phyloP scores from a whole-genome alignment of 495 filamentous ascomycete genomes.

The Penicillium riverlandense region DNA sequence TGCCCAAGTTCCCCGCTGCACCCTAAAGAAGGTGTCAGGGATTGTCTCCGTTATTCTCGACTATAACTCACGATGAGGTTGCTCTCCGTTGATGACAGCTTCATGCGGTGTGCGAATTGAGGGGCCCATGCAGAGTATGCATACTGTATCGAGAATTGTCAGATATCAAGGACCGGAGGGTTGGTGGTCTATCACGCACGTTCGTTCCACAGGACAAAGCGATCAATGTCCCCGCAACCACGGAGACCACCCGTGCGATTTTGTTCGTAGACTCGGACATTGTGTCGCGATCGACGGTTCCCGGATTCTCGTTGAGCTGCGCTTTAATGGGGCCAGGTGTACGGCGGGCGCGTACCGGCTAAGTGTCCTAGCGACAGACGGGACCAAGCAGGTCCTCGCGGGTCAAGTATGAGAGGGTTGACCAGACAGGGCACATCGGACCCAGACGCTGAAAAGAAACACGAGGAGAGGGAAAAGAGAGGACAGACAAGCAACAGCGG shows the following conservation, averaged over 20 bases:
- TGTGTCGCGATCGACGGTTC: neutral
- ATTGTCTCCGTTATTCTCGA: too few relatives aligned
- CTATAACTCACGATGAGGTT: constrained; percentile 69
- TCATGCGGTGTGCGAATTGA: constrained; percentile 79
- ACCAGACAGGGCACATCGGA: constrained; percentile 9
- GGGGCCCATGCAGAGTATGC: constrained; percentile 98
- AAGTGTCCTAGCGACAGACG: constrained; percentile 2
- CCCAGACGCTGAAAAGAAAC: neutral
- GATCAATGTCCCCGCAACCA: constrained; percentile 77
- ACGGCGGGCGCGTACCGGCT: neutral
- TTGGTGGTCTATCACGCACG: constrained; percentile 41
- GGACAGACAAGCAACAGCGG: constrained; percentile 2
- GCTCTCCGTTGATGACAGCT: constrained; percentile 80
- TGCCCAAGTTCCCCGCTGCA: constrained; percentile 85
- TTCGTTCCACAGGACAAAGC: constrained; percentile 90
- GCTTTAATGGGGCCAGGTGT: too few relatives aligned
- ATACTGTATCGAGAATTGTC: constrained; percentile 53
- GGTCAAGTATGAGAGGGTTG: neutral
- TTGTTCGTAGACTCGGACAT: constrained; percentile 23
- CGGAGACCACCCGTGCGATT: constrained; percentile 58
- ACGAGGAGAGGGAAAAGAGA: neutral
- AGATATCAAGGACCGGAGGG: neutral
- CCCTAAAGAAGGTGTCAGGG: constrained; percentile 44
- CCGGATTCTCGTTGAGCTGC: neutral
- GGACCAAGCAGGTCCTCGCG: constrained; percentile 2